Evolutionary conservation across 2,329 filamentous ascomycete species (phyloP), one percentile per base, ranked within the genome.

Genomic region (Sclerotinia sclerotiorum): DNA sequence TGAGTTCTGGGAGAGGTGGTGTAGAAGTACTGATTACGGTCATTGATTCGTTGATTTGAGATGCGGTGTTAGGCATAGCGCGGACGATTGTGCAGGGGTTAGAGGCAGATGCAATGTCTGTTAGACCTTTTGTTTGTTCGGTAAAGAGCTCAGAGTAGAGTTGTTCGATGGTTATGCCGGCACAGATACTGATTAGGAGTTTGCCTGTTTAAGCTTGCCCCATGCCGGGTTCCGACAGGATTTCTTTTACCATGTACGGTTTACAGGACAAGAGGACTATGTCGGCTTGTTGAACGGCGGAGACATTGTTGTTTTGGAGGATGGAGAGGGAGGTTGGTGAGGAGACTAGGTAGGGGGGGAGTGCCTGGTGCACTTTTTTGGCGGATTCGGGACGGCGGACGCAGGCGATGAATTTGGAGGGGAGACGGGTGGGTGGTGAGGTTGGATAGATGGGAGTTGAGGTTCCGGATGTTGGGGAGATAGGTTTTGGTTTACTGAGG

Each of bases 51-150:
- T 91, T 82, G 69, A 96, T 90, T 61, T 91, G 84, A 35, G 89
- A 88, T 15, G 92, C 92, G 0, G 91, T 94, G 81, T 96, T 96
- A 73, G 92, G 92, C 87, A 96, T 93, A 67, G 90, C 92, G 44
- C 92, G 85, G 5, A 96, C 10, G 54, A 66, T 58, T 3, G 52
- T 58, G 0, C 27, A 48, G 35, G 27, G 52, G 5, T 32, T 67
- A 52, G 15, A 69, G 57, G 69, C 68, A 82, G 67, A 82, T 81
- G 21, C 81, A 78, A 72, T 81, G 79, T 35, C 19, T 1, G 42
- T 48, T 11, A 19, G n/a, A 27, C 7, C 55, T 27, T 58, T 27
- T 11, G n/a, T 58, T 44, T 58, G 24, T 24, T 32, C 5, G 42
- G 11, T 48, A 5, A 19, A 62, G n/a, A 94, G 79, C 44, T 86